Percentiles rank a stretch among this genome's conserved stretches.
phyloP scores from a whole-genome alignment of 257 asterid species.

The Jasminum sambac region DNA sequence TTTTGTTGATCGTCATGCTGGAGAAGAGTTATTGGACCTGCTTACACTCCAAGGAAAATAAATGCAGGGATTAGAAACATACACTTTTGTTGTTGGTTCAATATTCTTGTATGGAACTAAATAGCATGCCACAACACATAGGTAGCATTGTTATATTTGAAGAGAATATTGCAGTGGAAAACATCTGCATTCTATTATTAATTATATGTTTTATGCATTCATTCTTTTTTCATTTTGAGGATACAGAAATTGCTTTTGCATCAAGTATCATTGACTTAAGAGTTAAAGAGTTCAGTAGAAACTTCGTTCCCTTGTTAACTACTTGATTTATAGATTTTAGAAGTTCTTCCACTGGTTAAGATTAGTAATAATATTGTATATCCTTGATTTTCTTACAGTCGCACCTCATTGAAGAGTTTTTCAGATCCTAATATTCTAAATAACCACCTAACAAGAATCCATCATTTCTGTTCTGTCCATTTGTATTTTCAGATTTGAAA shows the following conservation, averaged over 20 bases:
- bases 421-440: too few species aligned
- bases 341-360: too few species aligned
- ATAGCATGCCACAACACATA: background rate
- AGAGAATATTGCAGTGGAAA: background rate
- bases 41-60: conserved; percentile 35
- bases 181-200: background rate
- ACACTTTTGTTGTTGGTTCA: background rate
- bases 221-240: background rate
- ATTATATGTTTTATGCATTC: background rate
- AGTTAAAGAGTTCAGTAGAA: too few species aligned
- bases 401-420: too few species aligned
- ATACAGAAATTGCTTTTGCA: background rate
- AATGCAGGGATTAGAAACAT: conserved; percentile 25
- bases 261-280: background rate
- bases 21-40: conserved; percentile 45
- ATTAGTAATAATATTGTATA: too few species aligned
- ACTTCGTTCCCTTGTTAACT: too few species aligned
- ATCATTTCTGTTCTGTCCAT: too few species aligned
- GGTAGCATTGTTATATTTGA: background rate
- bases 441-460: too few species aligned
- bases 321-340: too few species aligned
- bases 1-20: conserved; percentile 38
- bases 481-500: too few species aligned
- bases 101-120: background rate
- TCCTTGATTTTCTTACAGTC: too few species aligned